Evolutionary conservation across 768 basidiomycete genomes (phyloP).

Genomic region (Coprinopsis marcescibilis): DNA sequence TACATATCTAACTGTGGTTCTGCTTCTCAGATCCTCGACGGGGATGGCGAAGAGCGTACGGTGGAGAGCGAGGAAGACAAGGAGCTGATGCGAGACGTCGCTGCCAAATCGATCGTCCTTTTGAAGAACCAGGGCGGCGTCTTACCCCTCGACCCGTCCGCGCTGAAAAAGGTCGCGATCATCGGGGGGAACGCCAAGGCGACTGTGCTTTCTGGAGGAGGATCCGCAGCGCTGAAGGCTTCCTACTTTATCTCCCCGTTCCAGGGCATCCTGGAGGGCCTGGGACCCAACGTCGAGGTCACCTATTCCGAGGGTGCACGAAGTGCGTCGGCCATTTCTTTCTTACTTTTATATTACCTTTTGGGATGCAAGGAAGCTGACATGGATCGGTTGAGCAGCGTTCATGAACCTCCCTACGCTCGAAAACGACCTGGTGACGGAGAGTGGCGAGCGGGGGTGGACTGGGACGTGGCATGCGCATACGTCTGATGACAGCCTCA

Average conservation of each 20-base stretch:
- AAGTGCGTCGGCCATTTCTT: too few species aligned
- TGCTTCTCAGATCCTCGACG: slow-evolving; percentile 55
- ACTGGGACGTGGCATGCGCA: slow-evolving; percentile 57
- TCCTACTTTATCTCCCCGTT: slow-evolving; percentile 75
- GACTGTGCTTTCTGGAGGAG: slow-evolving; percentile 58
- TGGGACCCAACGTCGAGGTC: slow-evolving; percentile 46
- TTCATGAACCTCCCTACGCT: slow-evolving; percentile 62
- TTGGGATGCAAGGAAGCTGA: background rate
- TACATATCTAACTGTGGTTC: background rate
- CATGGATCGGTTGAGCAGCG: slow-evolving; percentile 30
- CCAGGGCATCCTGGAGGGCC: slow-evolving; percentile 62
- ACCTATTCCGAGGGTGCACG: slow-evolving; percentile 65
- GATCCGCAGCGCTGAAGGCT: slow-evolving; percentile 66
- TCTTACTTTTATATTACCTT: slow-evolving; percentile 1
- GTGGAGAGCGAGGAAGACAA: slow-evolving; percentile 58
- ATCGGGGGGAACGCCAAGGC: slow-evolving; percentile 72
- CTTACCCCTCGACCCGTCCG: slow-evolving; percentile 44
- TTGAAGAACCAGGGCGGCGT: slow-evolving; percentile 60
- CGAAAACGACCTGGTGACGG: slow-evolving; percentile 59
- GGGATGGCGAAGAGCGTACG: slow-evolving; percentile 62
- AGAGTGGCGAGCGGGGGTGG: slow-evolving; percentile 63
- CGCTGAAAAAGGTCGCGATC: slow-evolving; percentile 65
- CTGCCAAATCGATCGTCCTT: slow-evolving; percentile 65
- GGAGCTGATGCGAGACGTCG: slow-evolving; percentile 59
- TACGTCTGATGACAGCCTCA: slow-evolving; percentile 51